Percentiles rank a stretch among this genome's conserved stretches.
These are phyloP conservation scores for Lactifluus subvellereus DNA, from an alignment of 768 basidiomycete species.

Conservation along the genomic window DNA sequence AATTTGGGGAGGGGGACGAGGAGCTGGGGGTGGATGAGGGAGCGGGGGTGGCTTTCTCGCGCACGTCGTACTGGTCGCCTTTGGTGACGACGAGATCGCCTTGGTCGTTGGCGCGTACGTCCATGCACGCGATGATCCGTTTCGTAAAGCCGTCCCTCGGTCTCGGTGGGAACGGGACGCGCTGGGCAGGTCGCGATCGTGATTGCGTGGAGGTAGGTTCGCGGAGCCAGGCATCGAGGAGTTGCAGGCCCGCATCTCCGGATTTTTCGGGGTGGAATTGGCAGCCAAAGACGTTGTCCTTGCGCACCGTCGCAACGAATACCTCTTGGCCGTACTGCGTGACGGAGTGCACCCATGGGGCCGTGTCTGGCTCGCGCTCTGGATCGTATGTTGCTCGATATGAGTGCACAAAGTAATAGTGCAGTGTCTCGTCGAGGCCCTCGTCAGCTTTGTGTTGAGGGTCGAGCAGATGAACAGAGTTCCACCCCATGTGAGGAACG, in stretches of 20 bases:
- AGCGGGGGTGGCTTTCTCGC: conserved; percentile 52
- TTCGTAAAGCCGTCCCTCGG: conserved; percentile 72
- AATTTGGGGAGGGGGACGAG: conserved; percentile 18
- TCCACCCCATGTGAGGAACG: conserved; percentile 99
- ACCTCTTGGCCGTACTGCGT: conserved; percentile 93
- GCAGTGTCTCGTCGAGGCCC: conserved; percentile 46
- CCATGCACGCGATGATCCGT: conserved; percentile 95
- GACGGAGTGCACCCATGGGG: conserved; percentile 75
- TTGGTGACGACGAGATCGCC: conserved; percentile 99
- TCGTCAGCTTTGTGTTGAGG: conserved; percentile 38
- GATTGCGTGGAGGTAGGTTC: conserved; percentile 42
- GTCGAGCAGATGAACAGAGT: conserved; percentile 58
- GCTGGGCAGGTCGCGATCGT: conserved; percentile 33
- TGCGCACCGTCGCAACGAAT: conserved; percentile 80
- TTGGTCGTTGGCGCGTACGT: conserved; percentile 91
- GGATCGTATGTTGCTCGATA: conserved; percentile 77
- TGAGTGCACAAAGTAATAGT: conserved; percentile 98
- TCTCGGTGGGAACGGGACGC: conserved; percentile 36
- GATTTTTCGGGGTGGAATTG: conserved; percentile 99
- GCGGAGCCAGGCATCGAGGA: conserved; percentile 77
- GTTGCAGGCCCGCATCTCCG: conserved; percentile 74
- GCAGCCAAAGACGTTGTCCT: conserved; percentile 80
- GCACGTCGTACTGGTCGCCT: conserved; percentile 98
- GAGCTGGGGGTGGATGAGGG: conserved; percentile 22
- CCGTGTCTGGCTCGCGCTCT: conserved; percentile 45